phyloP scores from a whole-genome alignment of 441 rosid genomes.

The Corymbia citriodora region DNA sequence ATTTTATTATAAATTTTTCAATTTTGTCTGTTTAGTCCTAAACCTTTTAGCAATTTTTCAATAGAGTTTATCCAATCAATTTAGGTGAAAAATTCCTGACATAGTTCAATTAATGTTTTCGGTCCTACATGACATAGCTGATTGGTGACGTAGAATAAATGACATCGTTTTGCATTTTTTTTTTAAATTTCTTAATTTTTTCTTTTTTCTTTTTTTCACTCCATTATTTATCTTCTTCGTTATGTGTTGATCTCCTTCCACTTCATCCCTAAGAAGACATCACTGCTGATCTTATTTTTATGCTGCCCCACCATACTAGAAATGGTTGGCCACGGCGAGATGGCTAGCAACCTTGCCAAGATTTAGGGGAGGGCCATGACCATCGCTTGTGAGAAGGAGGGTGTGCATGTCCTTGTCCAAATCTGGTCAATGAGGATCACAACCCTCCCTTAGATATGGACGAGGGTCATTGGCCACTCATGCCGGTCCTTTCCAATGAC shows the following conservation, averaged over 20 bases:
- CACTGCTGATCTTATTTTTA: neutral
- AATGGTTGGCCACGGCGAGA: fast-evolving
- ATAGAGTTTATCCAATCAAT: neutral
- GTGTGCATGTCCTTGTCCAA: too few species aligned
- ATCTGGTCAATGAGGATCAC: neutral
- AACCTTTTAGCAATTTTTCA: neutral
- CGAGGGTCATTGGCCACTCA: too few species aligned
- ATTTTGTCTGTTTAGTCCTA: neutral
- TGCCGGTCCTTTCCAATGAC: neutral
- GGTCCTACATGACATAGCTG: neutral
- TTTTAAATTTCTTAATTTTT: neutral
- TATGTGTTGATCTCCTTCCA: neutral
- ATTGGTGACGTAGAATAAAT: neutral
- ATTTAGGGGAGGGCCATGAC: neutral
- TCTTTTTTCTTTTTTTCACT: neutral
- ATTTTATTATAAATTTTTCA: neutral
- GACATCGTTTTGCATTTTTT: neutral
- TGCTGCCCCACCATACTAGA: neutral
- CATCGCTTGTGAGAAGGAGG: fast-evolving
- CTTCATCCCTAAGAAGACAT: neutral
- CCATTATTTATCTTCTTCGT: neutral
- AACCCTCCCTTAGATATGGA: neutral
- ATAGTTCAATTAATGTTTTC: fast-evolving
- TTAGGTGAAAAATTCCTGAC: neutral
- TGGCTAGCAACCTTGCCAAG: neutral